These are phyloP conservation scores for Melampsora abietis-canadensis DNA, from an alignment of 1,284 basidiomycete genomes.

Conservation along the genomic window DNA sequence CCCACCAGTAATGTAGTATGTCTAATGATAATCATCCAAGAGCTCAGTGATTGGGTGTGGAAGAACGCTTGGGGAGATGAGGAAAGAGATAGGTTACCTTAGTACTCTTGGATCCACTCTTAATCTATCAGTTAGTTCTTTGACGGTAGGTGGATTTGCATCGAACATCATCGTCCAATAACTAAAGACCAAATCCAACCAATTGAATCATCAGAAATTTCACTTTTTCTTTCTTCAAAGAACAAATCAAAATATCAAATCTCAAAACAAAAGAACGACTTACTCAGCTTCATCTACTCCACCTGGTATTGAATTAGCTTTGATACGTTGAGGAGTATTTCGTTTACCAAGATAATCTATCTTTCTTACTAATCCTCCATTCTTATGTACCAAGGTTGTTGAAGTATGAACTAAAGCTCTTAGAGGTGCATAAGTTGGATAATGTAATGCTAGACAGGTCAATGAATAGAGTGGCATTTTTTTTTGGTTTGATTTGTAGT, in stretches of 20 bases:
- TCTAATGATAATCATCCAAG: no score
- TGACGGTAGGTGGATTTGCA: conserved; percentile 48
- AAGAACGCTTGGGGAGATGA: no score
- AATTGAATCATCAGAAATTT: no score
- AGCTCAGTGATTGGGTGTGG: no score
- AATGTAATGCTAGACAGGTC: conserved; percentile 36
- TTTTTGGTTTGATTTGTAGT: background rate
- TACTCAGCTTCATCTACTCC: conserved; percentile 45
- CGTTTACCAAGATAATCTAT: conserved; percentile 48
- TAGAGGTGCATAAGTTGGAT: conserved; percentile 46
- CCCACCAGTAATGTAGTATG: conserved; percentile 36
- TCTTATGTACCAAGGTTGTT: conserved; percentile 45
- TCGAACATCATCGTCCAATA: conserved; percentile 50
- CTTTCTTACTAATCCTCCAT: conserved; percentile 48
- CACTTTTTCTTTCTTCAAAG: no score
- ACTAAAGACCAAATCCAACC: conserved; percentile 40
- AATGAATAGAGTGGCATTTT: conserved; percentile 40
- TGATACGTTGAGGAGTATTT: conserved; percentile 46
- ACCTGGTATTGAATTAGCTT: conserved; percentile 44
- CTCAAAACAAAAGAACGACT: conserved; percentile 27
- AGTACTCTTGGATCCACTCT: conserved; percentile 49
- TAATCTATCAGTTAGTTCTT: conserved; percentile 46
- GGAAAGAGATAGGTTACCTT: conserved; percentile 44
- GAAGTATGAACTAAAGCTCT: conserved; percentile 46
- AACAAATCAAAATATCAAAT: no score